These are phyloP conservation scores for Nakazawaea populi DNA, from an alignment of 805 yeast genomes.

Conservation along the genomic window DNA sequence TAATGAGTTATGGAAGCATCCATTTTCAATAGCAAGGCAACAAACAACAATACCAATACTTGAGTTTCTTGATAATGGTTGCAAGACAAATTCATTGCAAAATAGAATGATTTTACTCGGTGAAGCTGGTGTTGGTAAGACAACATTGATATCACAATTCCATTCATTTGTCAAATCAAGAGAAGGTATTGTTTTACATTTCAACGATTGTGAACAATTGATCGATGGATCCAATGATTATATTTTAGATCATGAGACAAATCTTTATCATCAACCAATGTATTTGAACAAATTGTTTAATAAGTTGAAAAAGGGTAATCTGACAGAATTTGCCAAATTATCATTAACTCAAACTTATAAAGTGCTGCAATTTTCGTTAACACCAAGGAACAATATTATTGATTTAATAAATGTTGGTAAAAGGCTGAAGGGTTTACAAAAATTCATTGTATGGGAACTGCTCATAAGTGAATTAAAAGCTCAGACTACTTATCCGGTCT, in stretches of 20 bases:
- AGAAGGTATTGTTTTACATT: conserved; percentile 49
- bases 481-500: conserved; percentile 50
- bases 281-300: conserved; percentile 53
- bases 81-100: conserved; percentile 23
- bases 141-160: conserved; percentile 64
- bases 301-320: conserved; percentile 44
- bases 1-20: conserved; percentile 57
- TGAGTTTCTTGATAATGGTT: conserved; percentile 31
- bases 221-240: conserved; percentile 74
- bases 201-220: conserved; percentile 55
- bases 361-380: conserved; percentile 23
- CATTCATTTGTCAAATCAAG: conserved; percentile 47
- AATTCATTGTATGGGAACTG: conserved; percentile 42
- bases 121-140: conserved; percentile 74
- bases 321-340: conserved; percentile 28
- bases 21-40: conserved; percentile 52
- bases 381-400: conserved; percentile 27
- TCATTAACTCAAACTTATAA: conserved; percentile 27
- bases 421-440: conserved; percentile 14
- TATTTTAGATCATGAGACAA: conserved; percentile 41
- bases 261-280: conserved; percentile 74
- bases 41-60: conserved; percentile 36
- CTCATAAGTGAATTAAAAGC: conserved; percentile 48
- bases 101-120: conserved; percentile 61
- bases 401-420: conserved; percentile 33